Conservation (phyloP, 345 rosid species). For the Gossypioides kirkii region DNA sequence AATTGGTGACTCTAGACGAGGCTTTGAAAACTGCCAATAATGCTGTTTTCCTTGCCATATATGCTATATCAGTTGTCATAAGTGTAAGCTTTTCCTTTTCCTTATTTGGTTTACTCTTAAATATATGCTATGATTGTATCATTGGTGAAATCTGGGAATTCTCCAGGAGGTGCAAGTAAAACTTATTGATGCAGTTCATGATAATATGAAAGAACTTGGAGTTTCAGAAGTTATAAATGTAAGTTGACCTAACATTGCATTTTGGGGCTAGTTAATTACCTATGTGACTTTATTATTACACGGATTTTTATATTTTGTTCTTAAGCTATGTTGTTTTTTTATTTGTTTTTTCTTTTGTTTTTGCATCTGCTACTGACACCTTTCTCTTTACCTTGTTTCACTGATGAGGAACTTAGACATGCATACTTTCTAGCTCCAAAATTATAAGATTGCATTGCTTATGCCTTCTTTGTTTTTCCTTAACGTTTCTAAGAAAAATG, state of each 20-base stretch:
- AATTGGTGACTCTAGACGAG: slow-evolving; percentile 80
- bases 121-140: background rate
- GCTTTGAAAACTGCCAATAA: slow-evolving; percentile 80
- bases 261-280: slow-evolving; percentile 8
- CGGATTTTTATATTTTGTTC: background rate
- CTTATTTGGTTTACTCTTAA: slow-evolving; percentile 16
- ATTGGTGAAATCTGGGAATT: slow-evolving; percentile 1
- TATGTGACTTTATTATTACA: background rate
- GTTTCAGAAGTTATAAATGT: slow-evolving; percentile 57
- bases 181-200: slow-evolving; percentile 34
- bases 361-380: background rate
- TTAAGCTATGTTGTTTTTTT: background rate
- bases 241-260: slow-evolving; percentile 18
- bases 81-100: slow-evolving; percentile 47
- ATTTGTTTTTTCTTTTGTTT: slow-evolving; percentile 6
- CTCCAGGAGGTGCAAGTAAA: slow-evolving; percentile 57
- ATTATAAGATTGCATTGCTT: background rate
- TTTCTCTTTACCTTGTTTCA: background rate
- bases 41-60: slow-evolving; percentile 76
- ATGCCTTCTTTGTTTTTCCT: background rate
- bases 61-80: slow-evolving; percentile 50
- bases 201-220: slow-evolving; percentile 47
- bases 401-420: background rate
- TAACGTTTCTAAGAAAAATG: slow-evolving; percentile 11
- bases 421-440: background rate